phyloP scores from a whole-genome alignment of 768 basidiomycete species.

The Mycena galericulata region DNA sequence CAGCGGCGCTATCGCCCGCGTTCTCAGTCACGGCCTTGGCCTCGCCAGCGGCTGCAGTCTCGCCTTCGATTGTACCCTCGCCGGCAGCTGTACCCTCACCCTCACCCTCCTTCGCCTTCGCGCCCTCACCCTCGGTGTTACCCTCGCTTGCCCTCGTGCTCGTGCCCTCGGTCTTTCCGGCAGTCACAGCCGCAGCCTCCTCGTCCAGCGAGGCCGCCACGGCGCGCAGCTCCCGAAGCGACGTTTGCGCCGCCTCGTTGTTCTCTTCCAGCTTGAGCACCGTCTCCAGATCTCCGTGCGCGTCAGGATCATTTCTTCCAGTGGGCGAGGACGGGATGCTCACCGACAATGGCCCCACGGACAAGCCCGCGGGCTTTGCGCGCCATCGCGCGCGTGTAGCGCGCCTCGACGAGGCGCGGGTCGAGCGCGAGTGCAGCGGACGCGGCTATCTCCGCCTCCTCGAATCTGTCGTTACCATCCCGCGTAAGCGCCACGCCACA shows the following conservation, averaged over 20 bases:
- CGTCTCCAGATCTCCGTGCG: conserved; percentile 31
- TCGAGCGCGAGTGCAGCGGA: conserved; percentile 33
- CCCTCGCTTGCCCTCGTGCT: too few relatives aligned
- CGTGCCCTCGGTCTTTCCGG: neutral
- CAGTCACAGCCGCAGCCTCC: neutral
- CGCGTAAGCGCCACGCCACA: neutral
- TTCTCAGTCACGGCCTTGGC: too few relatives aligned
- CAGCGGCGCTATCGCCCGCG: too few relatives aligned
- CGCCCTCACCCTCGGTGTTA: too few relatives aligned
- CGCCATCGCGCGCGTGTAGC: conserved; percentile 34
- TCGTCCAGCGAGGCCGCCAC: neutral
- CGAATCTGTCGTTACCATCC: conserved; percentile 18
- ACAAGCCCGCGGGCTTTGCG: conserved; percentile 25
- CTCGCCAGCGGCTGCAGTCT: too few relatives aligned
- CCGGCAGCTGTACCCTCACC: too few relatives aligned
- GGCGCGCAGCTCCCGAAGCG: conserved; percentile 21
- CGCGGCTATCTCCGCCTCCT: conserved; percentile 24
- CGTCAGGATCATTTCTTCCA: too few relatives aligned
- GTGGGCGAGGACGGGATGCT: neutral
- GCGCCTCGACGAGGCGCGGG: conserved; percentile 33
- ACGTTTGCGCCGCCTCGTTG: conserved; percentile 27
- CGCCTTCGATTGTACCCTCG: too few relatives aligned
- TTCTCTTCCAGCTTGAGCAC: conserved; percentile 23
- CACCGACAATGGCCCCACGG: conserved; percentile 28
- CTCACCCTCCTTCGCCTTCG: too few relatives aligned